These are phyloP conservation scores for Kodamaea hsintzibuensis DNA, from an alignment of 805 yeast species.

Conservation along the genomic window DNA sequence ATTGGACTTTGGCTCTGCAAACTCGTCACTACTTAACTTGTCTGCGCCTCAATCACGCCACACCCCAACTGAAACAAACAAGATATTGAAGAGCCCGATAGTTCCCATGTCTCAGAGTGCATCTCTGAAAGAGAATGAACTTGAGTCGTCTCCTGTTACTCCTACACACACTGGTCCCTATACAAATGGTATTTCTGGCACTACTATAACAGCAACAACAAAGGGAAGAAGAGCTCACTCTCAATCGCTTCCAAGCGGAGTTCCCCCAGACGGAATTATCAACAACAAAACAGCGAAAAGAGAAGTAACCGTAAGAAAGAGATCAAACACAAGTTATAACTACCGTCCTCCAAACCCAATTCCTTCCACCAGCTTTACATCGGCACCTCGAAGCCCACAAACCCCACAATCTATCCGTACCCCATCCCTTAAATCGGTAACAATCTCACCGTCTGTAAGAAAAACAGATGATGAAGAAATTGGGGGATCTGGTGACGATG, in stretches of 20 bases:
- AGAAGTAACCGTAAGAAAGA: slow-evolving; percentile 11
- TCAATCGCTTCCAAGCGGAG: slow-evolving; percentile 29
- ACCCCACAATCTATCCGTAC: slow-evolving; percentile 24
- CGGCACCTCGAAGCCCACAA: slow-evolving; percentile 9
- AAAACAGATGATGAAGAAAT: slow-evolving; percentile 9
- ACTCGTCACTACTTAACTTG: slow-evolving; percentile 10
- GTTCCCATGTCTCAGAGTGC: slow-evolving; percentile 26
- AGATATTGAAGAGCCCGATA: slow-evolving; percentile 32
- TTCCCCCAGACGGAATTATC: slow-evolving; percentile 8
- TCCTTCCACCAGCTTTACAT: slow-evolving; percentile 12
- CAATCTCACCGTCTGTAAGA: slow-evolving; percentile 37
- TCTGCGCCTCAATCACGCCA: slow-evolving; percentile 7
- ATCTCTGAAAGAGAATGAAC: slow-evolving; percentile 6
- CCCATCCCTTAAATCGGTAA: slow-evolving; percentile 39
- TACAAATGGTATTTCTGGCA: neutral
- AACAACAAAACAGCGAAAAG: neutral
- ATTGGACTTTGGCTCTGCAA: slow-evolving; percentile 10
- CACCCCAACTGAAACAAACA: slow-evolving; percentile 17
- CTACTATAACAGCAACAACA: neutral
- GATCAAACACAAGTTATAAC: slow-evolving; percentile 25
- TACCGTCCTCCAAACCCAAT: slow-evolving; percentile 18
- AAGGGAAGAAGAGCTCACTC: slow-evolving; percentile 27
- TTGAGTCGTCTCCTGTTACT: neutral
- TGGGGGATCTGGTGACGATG: neutral
- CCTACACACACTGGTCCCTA: neutral